Evolutionary conservation across 148 eudicot genomes (phyloP).

Genomic region (Rhododendron vialii): DNA sequence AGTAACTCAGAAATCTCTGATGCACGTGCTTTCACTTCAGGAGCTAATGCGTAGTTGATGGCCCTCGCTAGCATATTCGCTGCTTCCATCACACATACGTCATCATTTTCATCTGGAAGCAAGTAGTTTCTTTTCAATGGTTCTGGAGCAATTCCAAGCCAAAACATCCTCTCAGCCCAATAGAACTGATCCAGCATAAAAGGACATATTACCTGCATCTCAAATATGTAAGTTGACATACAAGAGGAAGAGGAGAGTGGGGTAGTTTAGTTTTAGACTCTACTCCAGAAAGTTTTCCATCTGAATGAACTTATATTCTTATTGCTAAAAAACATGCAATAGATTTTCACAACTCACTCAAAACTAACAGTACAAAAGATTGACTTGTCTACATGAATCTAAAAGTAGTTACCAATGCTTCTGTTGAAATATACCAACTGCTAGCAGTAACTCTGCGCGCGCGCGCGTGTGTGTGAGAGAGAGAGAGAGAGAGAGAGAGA

Average conservation of each 20-base stretch:
- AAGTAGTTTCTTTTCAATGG: constrained; percentile 55
- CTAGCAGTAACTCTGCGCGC: neutral
- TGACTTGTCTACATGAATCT: neutral
- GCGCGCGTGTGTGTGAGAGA: neutral
- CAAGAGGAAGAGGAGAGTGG: neutral
- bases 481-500: neutral
- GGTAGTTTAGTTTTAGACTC: neutral
- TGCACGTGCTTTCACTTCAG: constrained; percentile 55
- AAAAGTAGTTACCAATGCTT: neutral
- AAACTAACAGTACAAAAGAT: neutral
- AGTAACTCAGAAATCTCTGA: constrained; percentile 50
- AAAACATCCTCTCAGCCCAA: constrained; percentile 97
- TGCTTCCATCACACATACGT: constrained; percentile 42
- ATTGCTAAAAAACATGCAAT: neutral
- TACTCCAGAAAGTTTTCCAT: neutral
- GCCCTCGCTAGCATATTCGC: constrained; percentile 47
- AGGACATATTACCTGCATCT: constrained; percentile 65
- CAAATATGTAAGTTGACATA: neutral
- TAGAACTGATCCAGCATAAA: constrained; percentile 92
- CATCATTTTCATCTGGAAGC: constrained; percentile 56
- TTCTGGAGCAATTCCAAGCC: constrained; percentile 92
- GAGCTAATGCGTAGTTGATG: constrained; percentile 47
- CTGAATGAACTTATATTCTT: neutral
- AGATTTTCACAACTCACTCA: neutral
- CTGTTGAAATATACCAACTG: neutral